Base-by-base conservation (phyloP, 176 grass and related monocot species). In the Rhynchospora pubera region DNA sequence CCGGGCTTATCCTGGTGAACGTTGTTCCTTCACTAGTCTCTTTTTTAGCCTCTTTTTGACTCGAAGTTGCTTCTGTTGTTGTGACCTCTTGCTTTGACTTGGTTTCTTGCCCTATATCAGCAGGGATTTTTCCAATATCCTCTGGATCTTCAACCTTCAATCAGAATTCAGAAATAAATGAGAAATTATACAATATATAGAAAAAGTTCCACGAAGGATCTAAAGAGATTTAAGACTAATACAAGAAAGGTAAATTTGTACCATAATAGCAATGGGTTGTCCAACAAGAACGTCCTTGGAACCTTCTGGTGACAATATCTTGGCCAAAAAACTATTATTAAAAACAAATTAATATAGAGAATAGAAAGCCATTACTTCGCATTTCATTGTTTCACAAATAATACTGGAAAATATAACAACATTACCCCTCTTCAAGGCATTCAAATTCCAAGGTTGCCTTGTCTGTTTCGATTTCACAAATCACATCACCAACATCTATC, bases 401-500 rank as follows among this genome's bases (percentile, higher is more conserved):
- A 63, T 3, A 83, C 13, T 50, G 6, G 59, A 80, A 85, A 67
- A 9, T 19, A 44, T 9, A 57, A 73, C 18, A 64, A 82, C 56
- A 84, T 91, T 98, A 99, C 92, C 96, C 96, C 59, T 99, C 96
- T 88, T 99, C 96, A 52, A 99, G 92, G 78, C 89, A 82, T 87
- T 99, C 96, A 83, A 94, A 95, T 83, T 99, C 96, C 69, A 98
- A 80, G 39, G 91, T 93, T 66, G 96, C 96, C 88, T 99, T 99
- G 80, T 99, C 96, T 80, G 92, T 99, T 87, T 99, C 96, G 89
- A 99, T 99, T 85, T 99, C 96, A 28, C 96, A 99, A 42, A 99
- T 77, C 62, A 99, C 96, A 79, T 99, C 96, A 79, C 92, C 96
- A 65, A 99, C 87, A 74, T 94, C 90, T 77, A 99, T 95, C 96